Base-by-base conservation (phyloP, 2,329 filamentous ascomycete genomes). In the Colletotrichum destructivum region DNA sequence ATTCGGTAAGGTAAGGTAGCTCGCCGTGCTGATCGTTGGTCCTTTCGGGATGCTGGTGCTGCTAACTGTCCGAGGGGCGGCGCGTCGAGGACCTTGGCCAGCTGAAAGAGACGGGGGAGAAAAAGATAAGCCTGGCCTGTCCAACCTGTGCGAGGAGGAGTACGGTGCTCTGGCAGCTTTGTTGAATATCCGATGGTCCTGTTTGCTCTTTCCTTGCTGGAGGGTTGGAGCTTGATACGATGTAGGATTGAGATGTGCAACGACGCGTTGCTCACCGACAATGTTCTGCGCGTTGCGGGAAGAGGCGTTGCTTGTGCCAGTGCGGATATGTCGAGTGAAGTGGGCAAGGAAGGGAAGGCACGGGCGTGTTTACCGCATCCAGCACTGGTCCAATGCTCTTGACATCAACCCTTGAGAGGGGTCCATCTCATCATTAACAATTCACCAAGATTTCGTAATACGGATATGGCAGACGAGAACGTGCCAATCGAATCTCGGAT, bases 31-130 rank as follows among this genome's bases (percentile, higher is more conserved):
- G 65, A 71, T 71, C 59, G 69, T 63, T 66, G 59, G 69, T 47
- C 65, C 65, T 52, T 31, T 71, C 65, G 69, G 65, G 69, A 55
- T 55, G 69, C 69, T 69, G 69, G 47, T 69, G 60, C 46, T 57
- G 47, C 57, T 59, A 26, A 63, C 46, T 63, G 64, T 57, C 65
- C 59, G 59, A 40, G 59, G 59, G 65, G 65, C 65, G 59, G 65
- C 65, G 65, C 26, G 47, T 40, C 46, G 21, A 51, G 56, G 69
- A 56, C 66, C 69, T 61, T 69, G 52, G 54, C 66, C 65, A 69
- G 69, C 69, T 72, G 69, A 69, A 62, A 60, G 55, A 6, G 9
- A n/a, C 44, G 15, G 21, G 8, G 15, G 15, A 15, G 12, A 21
- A n/a, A 21, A 31, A 63, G 23, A 26, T 16, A 13, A 42, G 38